Evolutionary conservation across 805 yeast species (phyloP), one percentile per base, ranked within the genome.

Genomic region (Wickerhamiella alocasiicola): DNA sequence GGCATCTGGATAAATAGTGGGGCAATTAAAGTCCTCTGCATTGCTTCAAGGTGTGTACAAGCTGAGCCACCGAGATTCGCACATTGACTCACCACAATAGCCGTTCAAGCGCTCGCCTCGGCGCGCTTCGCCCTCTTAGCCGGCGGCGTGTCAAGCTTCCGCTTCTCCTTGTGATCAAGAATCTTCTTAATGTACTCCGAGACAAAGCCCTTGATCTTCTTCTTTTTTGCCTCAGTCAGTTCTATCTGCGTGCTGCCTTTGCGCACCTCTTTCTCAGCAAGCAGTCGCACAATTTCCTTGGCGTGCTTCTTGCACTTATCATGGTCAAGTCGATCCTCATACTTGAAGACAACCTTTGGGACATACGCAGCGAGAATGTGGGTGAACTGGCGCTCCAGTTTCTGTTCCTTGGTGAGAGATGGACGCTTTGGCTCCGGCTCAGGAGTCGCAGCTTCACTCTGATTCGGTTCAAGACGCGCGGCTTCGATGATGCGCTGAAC

Each of bases 251-350:
- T 34, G 21, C 44, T 49, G 6, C 57, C 63, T 3, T 50, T 46
- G 44, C 68, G 70, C 43, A 70, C 36, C 56, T 84, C 96, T 56
- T 88, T 91, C 4, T 68, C 67, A 0, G 76, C 72, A 32, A 91
- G 63, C 0, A 65, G 60, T 47, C 75, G 71, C 4, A 78, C 84
- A 43, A 88, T 74, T 37, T 85, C 95, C 45, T 74, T 71, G 2
- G 95, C 82, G 59, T 85, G 79, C 28, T 69, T 69, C 60, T 87
- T 88, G 39, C 83, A 54, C 42, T 74, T 68, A 4, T 81, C 94
- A 44, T 74, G 76, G 4, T 84, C 85, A 17, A 88, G 65, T 41
- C 74, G 76, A 2, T 65, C 55, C 48, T 74, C 78, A 56, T 79
- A 74, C 49, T 72, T 73, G 48, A 76, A 75, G 41, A 87, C 66